Evolutionary conservation across 345 rosid genomes (phyloP).

Genomic region (Moricandia moricandioides): DNA sequence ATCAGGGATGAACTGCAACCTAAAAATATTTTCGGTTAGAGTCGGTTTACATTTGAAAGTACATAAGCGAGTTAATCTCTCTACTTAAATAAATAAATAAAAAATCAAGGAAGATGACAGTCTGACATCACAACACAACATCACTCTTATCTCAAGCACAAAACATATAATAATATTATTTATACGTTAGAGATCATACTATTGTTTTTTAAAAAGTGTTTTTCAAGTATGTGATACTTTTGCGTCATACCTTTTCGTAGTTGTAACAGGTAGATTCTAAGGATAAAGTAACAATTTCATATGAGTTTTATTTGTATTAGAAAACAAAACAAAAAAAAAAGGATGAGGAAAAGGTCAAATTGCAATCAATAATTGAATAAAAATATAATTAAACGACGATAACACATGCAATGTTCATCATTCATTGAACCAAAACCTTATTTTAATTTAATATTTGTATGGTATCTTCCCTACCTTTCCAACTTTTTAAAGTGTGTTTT

Average conservation of each 20-base stretch:
- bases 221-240: not conserved
- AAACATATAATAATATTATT: conserved; percentile 2
- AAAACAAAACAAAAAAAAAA: not conserved
- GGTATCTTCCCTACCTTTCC: conserved; percentile 18
- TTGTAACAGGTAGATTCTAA: not conserved
- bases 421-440: not conserved
- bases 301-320: not conserved
- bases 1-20: not conserved
- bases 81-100: not conserved
- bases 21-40: not conserved
- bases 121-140: conserved; percentile 1
- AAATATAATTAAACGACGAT: not conserved
- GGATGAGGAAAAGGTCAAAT: not conserved
- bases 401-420: not conserved
- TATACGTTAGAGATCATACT: conserved; percentile 8
- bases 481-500: conserved; percentile 11
- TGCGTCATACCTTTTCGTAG: not conserved
- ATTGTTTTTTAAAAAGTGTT: not conserved
- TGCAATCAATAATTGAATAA: not conserved
- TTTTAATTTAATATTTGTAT: conserved; percentile 11
- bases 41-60: not conserved
- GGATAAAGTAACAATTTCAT: conserved; percentile 2
- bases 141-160: conserved; percentile 5
- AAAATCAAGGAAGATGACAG: not conserved
- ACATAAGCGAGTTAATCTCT: not conserved